Conservation (phyloP, 371 early-diverging fungal genomes). For the Rozella allomycis region DNA sequence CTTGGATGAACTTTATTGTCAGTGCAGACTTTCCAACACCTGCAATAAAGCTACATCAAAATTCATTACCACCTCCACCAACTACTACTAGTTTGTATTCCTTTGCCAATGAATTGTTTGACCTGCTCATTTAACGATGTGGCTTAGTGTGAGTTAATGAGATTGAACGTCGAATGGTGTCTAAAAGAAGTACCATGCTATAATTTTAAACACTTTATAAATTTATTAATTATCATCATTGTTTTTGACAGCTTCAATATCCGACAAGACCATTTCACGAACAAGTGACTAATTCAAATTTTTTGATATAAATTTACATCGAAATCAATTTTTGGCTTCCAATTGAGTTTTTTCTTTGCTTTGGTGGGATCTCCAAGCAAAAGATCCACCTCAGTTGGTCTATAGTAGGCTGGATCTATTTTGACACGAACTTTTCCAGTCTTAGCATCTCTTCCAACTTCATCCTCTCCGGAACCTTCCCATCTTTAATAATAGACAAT, state of each 20-base stretch:
- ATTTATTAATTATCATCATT: constrained; percentile 4
- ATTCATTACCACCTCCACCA: constrained; percentile 48
- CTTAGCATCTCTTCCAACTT: constrained; percentile 41
- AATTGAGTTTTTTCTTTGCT: constrained; percentile 40
- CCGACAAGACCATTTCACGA: constrained; percentile 8
- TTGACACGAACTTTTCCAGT: constrained; percentile 43
- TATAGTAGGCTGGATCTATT: constrained; percentile 53
- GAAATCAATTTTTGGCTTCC: constrained; percentile 46
- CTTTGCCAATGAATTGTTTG: not conserved
- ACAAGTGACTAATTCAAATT: constrained; percentile 3
- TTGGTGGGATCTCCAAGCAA: constrained; percentile 55
- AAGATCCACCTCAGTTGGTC: constrained; percentile 64
- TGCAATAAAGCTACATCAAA: constrained; percentile 6
- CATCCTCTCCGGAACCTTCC: constrained; percentile 50
- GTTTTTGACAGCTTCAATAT: constrained; percentile 4
- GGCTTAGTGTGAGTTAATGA: too few species aligned
- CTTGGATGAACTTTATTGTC: constrained; percentile 72
- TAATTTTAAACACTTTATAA: too few species aligned
- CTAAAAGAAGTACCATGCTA: too few species aligned
- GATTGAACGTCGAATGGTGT: too few species aligned
- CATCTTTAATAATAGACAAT: constrained; percentile 13
- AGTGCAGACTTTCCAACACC: constrained; percentile 65
- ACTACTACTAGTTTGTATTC: constrained; percentile 34
- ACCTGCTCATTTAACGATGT: too few species aligned
- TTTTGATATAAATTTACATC: constrained; percentile 15